Percentiles rank a stretch among this genome's conserved stretches.
Evolutionary conservation across 2,329 filamentous ascomycete species (phyloP).

Genomic region (Apiospora phragmitis): DNA sequence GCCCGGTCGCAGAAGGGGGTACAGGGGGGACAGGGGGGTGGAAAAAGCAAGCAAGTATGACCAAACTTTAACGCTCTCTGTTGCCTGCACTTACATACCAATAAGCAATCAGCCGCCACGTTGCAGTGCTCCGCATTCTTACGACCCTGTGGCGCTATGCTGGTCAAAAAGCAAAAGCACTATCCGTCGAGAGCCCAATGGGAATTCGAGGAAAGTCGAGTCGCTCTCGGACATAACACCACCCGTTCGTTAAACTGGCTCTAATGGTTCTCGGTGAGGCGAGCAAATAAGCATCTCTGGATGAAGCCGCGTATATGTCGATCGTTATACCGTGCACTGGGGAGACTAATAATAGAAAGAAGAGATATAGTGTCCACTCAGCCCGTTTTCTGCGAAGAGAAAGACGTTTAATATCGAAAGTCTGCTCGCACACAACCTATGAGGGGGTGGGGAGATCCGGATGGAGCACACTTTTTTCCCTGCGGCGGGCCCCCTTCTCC

Average conservation of each 20-base stretch:
- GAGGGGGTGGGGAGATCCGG: neutral
- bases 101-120: constrained; percentile 5
- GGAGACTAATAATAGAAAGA: neutral
- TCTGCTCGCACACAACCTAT: neutral
- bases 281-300: neutral
- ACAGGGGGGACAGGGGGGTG: neutral
- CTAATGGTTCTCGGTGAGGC: neutral
- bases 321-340: neutral
- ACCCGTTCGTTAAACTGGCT: neutral
- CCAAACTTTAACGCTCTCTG: neutral
- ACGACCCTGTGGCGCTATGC: neutral
- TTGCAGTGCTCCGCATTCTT: constrained; percentile 3
- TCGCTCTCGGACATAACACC: neutral
- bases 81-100: neutral
- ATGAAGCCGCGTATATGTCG: neutral
- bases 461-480: neutral
- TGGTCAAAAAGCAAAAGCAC: neutral
- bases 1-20: neutral
- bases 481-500: neutral
- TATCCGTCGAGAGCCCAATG: neutral
- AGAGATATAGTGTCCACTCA: neutral
- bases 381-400: neutral
- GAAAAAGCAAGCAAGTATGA: neutral
- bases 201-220: neutral
- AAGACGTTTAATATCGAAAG: neutral